Evolutionary conservation across 2,329 filamentous ascomycete genomes (phyloP), one percentile per base, ranked within the genome.

Genomic region (Colletotrichum lentis): DNA sequence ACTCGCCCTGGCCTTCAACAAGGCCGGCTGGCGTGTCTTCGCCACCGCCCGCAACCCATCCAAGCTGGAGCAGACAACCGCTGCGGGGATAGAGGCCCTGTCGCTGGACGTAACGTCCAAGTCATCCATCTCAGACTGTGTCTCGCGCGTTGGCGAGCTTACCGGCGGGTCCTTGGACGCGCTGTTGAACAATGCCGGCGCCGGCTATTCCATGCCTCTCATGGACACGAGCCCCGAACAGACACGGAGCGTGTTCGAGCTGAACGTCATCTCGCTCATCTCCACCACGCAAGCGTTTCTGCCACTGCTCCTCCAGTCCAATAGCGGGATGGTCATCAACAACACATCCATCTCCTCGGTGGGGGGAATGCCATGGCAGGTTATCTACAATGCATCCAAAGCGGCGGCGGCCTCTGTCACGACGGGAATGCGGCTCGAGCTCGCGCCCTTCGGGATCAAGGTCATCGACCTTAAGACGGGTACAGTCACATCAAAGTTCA

Each of bases 1-100:
- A 0, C 70, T 80, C 1, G 76, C 77, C 11, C 59, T 75, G 0
- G 76, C 73, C 6, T 73, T 79, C 24, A 75, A 74, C n/a, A 56
- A 69, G 0, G 53, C 49, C 2, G 74, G 74, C 10, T 76, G 72
- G 69, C 69, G 71, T 14, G 76, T 79, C 12, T 74, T 77, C 49
- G 77, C 76, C 16, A 74, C 77, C 0, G 73, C 73, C 1, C 74
- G 76, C 6, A 73, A 76, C 24, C 50, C 67, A 1, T 20, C 74
- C 10, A 78, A 77, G 50, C 12, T 77, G 6, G 54, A 53, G 8
- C 43, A 46, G 0, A 66, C 69, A 12, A 65, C 70, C 7, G 64
- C 61, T 0, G 69, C 70, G 3, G 72, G 69, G 1, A 71, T 75
- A 16, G 72, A 74, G 27, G 69, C 46, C 3, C 27, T 74, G 2